Evolutionary conservation across 2,329 filamentous ascomycete genomes (phyloP), one percentile per base, ranked within the genome.

Genomic region (Colletotrichum agaves): DNA sequence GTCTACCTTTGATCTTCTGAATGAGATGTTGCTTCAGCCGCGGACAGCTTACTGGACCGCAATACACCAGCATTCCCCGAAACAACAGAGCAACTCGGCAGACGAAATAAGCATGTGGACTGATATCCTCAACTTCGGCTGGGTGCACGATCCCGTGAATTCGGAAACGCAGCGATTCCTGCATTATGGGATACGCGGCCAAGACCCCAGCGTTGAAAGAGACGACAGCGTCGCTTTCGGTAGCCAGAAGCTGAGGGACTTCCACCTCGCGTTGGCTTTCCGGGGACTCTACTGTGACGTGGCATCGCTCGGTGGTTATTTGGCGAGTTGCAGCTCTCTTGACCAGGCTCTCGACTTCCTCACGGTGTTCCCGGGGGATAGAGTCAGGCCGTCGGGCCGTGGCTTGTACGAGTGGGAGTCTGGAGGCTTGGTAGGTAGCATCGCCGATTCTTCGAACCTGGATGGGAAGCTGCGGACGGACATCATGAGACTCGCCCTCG

Each of bases 21-120:
- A 61, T 12, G 46, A 53, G 35, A 44, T 43, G 35, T 11, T 61
- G 37, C 47, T 61, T 11, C 58, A 43, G 31, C 58, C 46, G 19
- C 46, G 58, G 41, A 44, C 46, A 21, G 46, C n/a, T 6, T 52
- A 61, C 11, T 61, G n/a, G 47, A 35, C 58, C 5, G 33, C 12
- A 5, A 53, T 61, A 43, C 47, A 52, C 37, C 58, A 61, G 23
- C 58, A 61, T 21, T 44, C 58, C 5, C 47, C 23, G 4, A 61
- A 44, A 23, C 15, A 21, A 7, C 46, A 44, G n/a, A 44, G 35
- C 33, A 61, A 61, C 37, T 53, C 47, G 11, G 33, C 57, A 21
- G 37, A 53, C 23, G 47, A 44, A 21, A 61, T 61, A 15, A 61
- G 12, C 13, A 17, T 61, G 58, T 61, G 58, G 47, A 53, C 58